phyloP scores from a whole-genome alignment of 345 rosid genomes.

The Orychophragmus violaceus region DNA sequence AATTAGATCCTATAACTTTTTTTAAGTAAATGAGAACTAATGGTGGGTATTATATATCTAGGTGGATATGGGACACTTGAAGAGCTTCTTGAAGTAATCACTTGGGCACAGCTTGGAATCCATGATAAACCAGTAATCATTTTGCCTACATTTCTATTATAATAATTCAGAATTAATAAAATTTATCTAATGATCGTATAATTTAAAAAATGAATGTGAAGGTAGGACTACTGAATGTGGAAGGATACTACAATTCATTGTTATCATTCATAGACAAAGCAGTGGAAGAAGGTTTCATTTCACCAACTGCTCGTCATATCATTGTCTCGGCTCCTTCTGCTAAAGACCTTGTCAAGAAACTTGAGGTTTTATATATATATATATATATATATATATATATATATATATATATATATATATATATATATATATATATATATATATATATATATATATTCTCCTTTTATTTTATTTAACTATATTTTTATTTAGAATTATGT shows the following conservation, averaged over 20 bases:
- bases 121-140: conserved; percentile 73
- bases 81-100: conserved; percentile 74
- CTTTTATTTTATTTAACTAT: not conserved
- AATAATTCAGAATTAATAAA: not conserved
- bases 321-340: conserved; percentile 64
- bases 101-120: conserved; percentile 90
- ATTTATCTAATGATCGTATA: not conserved
- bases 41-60: conserved; percentile 11
- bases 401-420: not conserved
- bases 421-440: not conserved
- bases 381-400: not conserved
- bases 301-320: conserved; percentile 71
- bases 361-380: conserved; percentile 46
- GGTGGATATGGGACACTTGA: conserved; percentile 88
- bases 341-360: conserved; percentile 53
- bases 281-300: conserved; percentile 74
- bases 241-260: conserved; percentile 71
- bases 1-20: not conserved
- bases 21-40: not conserved
- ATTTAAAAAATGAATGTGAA: conserved; percentile 25
- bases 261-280: conserved; percentile 68
- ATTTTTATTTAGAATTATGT: not conserved
- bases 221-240: conserved; percentile 81
- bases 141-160: conserved; percentile 13
- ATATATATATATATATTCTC: not conserved